Conservation (phyloP, 345 rosid genomes). For the Eutrema heterophyllum region DNA sequence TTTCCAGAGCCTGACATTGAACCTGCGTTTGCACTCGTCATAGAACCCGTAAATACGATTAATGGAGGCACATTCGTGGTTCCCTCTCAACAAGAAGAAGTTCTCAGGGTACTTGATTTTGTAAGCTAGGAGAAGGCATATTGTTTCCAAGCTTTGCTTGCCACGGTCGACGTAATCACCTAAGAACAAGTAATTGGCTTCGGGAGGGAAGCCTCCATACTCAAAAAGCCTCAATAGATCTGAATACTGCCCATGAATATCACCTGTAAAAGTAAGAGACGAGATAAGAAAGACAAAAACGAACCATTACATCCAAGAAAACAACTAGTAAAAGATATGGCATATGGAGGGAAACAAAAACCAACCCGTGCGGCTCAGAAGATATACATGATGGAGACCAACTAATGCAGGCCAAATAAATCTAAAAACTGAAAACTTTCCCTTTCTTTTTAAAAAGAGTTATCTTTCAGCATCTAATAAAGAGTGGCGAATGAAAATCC, state of each 20-base stretch:
- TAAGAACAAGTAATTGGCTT: slow-evolving; percentile 74
- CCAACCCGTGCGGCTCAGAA: neutral
- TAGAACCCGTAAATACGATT: slow-evolving; percentile 90
- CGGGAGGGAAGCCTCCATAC: slow-evolving; percentile 89
- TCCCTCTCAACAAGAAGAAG: slow-evolving; percentile 79
- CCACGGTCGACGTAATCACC: slow-evolving; percentile 98
- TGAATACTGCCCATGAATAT: slow-evolving; percentile 84
- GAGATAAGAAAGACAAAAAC: neutral
- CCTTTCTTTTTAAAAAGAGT: neutral
- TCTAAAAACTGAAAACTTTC: neutral
- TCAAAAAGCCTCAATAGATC: slow-evolving; percentile 90
- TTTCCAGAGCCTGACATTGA: slow-evolving; percentile 77
- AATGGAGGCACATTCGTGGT: slow-evolving; percentile 86
- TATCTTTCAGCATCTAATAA: neutral
- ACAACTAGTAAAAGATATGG: neutral
- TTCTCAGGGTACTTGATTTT: slow-evolving; percentile 88
- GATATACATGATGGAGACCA: neutral
- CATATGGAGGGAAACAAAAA: neutral
- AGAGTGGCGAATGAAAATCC: neutral
- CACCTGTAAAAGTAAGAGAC: slow-evolving; percentile 48
- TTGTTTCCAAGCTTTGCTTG: slow-evolving; percentile 93
- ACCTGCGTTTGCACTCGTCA: slow-evolving; percentile 90
- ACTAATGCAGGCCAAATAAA: neutral
- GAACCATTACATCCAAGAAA: neutral
- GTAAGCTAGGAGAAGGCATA: slow-evolving; percentile 87